Evolutionary conservation across 2,329 filamentous ascomycete species (phyloP), one percentile per base, ranked within the genome.

Genomic region (Monilinia vaccinii-corymbosi): DNA sequence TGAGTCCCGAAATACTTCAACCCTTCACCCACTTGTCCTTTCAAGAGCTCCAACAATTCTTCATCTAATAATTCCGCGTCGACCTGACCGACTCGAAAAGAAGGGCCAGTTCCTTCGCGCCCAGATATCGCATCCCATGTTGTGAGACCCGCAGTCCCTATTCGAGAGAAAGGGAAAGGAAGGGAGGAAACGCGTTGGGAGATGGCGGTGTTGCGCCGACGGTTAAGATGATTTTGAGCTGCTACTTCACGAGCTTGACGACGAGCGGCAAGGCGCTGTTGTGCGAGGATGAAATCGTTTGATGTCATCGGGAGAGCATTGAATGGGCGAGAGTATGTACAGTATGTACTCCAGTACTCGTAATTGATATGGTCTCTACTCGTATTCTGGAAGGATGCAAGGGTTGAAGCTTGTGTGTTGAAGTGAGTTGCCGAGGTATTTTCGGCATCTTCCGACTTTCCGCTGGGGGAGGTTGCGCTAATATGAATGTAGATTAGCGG

Each of bases 31-130:
- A 94, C 90, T 74, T 99, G 93, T 7, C 82, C 84, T 71, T 89
- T 91, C 61, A 99, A 78, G 65, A 97, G 80, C n/a, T 84, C 83
- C 28, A 97, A 79, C 49, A 99, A 79, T 76, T 97, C 94, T 71
- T 96, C 91, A 73, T 99, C 94, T 21, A 99, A 81, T 53, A 99
- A 79, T 73, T 97, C 94, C 42, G 94, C 91, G 73, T 99, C 94
- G 47, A 97, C 90, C 75, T 99, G 94, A 32, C 93, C 91, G 32
- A 99, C 94, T 58, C 94, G 86, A 73, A 96, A 97, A 13, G 89
- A 87, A 6, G 94, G 93, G 18, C 85, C 79, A 28, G 89, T 93
- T 48, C 91, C 90, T 70, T 91, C 86, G 62, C 88, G 84, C 7
- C 87, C 86, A 44, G 83, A 83, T 46, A 93, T 76, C 5, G 81